A percentile compares a stretch with the other conserved stretches of the same genome.
Conservation (phyloP, 352 stramenopile species). For the Globisporangium camurandrum region DNA sequence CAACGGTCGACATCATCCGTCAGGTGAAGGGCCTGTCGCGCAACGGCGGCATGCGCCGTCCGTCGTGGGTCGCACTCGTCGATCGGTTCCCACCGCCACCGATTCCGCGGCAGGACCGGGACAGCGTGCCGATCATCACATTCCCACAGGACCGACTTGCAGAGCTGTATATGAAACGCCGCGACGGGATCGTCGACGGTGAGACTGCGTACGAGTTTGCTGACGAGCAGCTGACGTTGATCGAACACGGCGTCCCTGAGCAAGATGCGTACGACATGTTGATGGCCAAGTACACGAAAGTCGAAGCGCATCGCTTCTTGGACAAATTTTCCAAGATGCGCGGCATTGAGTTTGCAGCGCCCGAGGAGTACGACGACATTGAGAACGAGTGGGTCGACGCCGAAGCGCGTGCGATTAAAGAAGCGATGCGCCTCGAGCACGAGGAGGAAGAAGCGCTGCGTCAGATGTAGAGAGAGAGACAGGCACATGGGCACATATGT, state of each 20-base stretch:
- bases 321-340: slow-evolving; percentile 78
- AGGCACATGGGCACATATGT: too few relatives aligned
- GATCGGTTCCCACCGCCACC: slow-evolving; percentile 72
- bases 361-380: slow-evolving; percentile 76
- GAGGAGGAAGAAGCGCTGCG: slow-evolving; percentile 70
- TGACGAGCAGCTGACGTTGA: slow-evolving; percentile 80
- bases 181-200: slow-evolving; percentile 55
- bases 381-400: slow-evolving; percentile 75
- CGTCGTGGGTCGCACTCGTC: slow-evolving; percentile 64
- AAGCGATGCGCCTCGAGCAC: slow-evolving; percentile 79
- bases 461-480: too few relatives aligned
- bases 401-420: slow-evolving; percentile 74
- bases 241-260: slow-evolving; percentile 74
- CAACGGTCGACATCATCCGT: slow-evolving; percentile 70
- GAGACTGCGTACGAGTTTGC: slow-evolving; percentile 85
- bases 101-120: slow-evolving; percentile 62
- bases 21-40: slow-evolving; percentile 70
- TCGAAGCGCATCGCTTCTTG: slow-evolving; percentile 73
- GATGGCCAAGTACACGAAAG: slow-evolving; percentile 77
- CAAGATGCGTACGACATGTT: slow-evolving; percentile 77
- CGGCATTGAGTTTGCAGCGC: slow-evolving; percentile 69
- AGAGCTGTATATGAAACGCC: slow-evolving; percentile 74
- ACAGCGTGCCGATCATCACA: slow-evolving; percentile 68
- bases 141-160: slow-evolving; percentile 82
- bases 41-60: slow-evolving; percentile 70